phyloP scores from a whole-genome alignment of 2,329 filamentous ascomycete species.

The Fusarium sacchari region DNA sequence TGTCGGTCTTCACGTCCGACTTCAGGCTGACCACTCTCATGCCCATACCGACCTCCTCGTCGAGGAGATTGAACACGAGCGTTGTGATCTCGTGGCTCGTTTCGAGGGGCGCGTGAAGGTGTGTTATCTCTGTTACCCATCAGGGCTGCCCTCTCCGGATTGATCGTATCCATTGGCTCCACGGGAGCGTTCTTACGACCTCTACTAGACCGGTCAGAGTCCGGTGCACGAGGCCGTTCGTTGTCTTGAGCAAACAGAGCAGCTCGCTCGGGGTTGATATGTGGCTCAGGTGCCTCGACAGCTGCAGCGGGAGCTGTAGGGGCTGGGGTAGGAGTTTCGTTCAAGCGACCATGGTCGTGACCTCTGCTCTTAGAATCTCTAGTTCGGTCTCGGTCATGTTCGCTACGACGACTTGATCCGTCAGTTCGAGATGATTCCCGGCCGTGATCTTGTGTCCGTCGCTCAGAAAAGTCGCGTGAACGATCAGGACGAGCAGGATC shows the following conservation, averaged over 20 bases:
- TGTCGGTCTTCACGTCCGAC: conserved; percentile 58
- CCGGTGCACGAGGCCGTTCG: conserved; percentile 43
- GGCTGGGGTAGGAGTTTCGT: conserved; percentile 43
- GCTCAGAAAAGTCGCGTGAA: conserved; percentile 56
- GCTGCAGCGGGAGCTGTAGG: conserved; percentile 42
- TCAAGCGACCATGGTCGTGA: conserved; percentile 44
- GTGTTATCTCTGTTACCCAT: conserved; percentile 54
- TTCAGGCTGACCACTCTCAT: conserved; percentile 48
- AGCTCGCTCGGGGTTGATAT: conserved; percentile 66
- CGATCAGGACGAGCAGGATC: conserved; percentile 56
- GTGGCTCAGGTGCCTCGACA: conserved; percentile 53
- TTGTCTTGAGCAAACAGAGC: conserved; percentile 57
- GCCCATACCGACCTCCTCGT: conserved; percentile 47
- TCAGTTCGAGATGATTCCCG: conserved; percentile 43
- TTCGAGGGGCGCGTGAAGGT: conserved; percentile 53
- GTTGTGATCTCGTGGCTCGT: conserved; percentile 57
- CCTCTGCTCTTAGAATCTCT: conserved; percentile 45
- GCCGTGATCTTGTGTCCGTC: conserved; percentile 52
- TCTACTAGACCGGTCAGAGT: conserved; percentile 45
- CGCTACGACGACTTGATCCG: conserved; percentile 51
- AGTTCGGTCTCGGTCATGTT: conserved; percentile 56
- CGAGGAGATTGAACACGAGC: conserved; percentile 61
- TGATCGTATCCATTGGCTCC: conserved; percentile 53
- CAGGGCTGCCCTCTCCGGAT: conserved; percentile 59
- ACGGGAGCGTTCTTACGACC: conserved; percentile 43